Evolutionary conservation across 495 filamentous ascomycete species (phyloP).

Genomic region (Talaromyces thailandensis): DNA sequence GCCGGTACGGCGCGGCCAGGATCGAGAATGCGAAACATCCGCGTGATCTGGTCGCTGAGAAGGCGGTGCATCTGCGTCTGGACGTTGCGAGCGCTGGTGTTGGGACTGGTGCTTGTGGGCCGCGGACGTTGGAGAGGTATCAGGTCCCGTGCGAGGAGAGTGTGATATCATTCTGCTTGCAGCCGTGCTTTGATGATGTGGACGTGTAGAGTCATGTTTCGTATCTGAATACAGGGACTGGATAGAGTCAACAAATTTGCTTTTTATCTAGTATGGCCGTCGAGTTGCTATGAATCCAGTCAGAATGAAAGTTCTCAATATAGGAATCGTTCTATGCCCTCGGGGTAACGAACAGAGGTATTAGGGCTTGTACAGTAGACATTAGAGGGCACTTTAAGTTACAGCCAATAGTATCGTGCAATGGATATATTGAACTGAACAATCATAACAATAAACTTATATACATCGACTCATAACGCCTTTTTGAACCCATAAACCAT

Average conservation of each 20-base stretch:
- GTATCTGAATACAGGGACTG: too few relatives aligned
- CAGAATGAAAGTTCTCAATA: too few relatives aligned
- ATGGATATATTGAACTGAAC: background rate
- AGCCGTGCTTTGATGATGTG: background rate
- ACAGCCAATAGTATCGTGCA: too few relatives aligned
- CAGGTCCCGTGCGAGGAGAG: slow-evolving; percentile 14
- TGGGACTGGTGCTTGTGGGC: slow-evolving; percentile 55
- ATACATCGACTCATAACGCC: background rate
- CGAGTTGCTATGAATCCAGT: too few relatives aligned
- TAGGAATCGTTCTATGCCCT: too few relatives aligned
- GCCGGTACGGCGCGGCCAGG: slow-evolving; percentile 40
- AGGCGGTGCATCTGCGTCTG: slow-evolving; percentile 47
- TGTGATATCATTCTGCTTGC: slow-evolving; percentile 1
- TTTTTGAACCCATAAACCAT: background rate
- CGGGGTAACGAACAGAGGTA: too few relatives aligned
- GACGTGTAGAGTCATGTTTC: background rate
- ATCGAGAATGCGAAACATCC: slow-evolving; percentile 51
- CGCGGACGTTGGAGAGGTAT: slow-evolving; percentile 44
- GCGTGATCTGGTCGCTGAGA: slow-evolving; percentile 46
- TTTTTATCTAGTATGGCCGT: too few relatives aligned
- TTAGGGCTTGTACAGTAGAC: too few relatives aligned
- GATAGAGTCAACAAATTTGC: too few relatives aligned
- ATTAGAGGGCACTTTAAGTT: too few relatives aligned
- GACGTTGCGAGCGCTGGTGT: slow-evolving; percentile 49
- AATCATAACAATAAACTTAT: background rate